Conservation (phyloP, 1,284 basidiomycete genomes). For the Chalciporus sp. region DNA sequence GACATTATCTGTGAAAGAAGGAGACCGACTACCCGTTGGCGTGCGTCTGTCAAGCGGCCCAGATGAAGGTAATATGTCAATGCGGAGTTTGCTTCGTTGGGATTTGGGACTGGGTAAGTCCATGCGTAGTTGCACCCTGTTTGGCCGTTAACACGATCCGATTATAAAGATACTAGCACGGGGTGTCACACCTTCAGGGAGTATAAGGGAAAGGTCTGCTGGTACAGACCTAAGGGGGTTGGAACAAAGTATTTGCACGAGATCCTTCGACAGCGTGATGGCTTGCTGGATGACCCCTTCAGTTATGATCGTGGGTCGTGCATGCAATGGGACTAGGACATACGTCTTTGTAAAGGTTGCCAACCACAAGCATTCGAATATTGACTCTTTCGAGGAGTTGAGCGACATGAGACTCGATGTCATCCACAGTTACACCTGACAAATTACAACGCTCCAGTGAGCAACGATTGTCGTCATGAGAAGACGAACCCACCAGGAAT, state of each 20-base stretch:
- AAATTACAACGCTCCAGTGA: neutral
- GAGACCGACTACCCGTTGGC: conserved; percentile 58
- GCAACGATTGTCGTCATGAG: neutral
- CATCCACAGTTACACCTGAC: conserved; percentile 45
- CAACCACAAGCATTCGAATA: conserved; percentile 79
- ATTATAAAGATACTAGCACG: neutral
- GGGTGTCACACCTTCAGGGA: conserved; percentile 59
- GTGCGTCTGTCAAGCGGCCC: conserved; percentile 61
- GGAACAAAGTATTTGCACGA: conserved; percentile 69
- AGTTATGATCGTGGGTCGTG: conserved; percentile 2
- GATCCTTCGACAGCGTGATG: conserved; percentile 68
- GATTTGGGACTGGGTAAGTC: conserved; percentile 76
- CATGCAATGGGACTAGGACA: conserved; percentile 27
- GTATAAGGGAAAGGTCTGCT: conserved; percentile 56
- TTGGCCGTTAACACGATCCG: conserved; percentile 12
- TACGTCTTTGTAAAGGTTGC: conserved; percentile 85
- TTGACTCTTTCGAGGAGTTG: conserved; percentile 71
- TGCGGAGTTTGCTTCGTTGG: conserved; percentile 86
- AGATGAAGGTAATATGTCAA: conserved; percentile 81
- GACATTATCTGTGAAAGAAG: conserved; percentile 77
- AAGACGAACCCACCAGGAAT: conserved; percentile 61
- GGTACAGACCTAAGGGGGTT: conserved; percentile 51
- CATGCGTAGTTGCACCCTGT: conserved; percentile 75
- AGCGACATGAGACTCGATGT: conserved; percentile 70
- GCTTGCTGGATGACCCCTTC: conserved; percentile 63